Percentiles rank a stretch among this genome's conserved stretches.
Evolutionary conservation across 306 rosid species (phyloP).

Genomic region (Bauhinia variegata): DNA sequence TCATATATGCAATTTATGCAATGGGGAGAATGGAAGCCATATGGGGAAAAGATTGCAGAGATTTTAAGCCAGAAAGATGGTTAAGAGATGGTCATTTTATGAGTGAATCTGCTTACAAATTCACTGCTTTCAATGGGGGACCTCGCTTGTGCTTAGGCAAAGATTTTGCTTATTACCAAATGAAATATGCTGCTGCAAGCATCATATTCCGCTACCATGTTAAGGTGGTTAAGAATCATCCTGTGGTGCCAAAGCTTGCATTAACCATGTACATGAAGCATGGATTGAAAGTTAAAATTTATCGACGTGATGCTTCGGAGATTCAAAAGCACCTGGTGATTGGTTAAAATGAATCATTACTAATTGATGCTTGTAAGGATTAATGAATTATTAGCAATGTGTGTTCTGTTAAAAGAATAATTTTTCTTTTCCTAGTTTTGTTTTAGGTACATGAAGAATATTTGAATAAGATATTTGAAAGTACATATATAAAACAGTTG

Average conservation of each 20-base stretch:
- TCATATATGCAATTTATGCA: constrained; percentile 77
- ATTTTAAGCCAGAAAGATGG: constrained; percentile 90
- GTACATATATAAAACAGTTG: too few relatives aligned
- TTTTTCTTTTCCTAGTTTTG: background rate
- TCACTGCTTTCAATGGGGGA: constrained; percentile 92
- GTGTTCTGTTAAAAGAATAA: background rate
- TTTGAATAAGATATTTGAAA: constrained; percentile 22
- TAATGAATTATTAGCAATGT: constrained; percentile 9
- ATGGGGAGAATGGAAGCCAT: constrained; percentile 88
- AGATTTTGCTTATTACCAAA: constrained; percentile 90
- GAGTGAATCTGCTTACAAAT: constrained; percentile 85
- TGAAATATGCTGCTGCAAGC: constrained; percentile 83
- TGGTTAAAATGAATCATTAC: background rate
- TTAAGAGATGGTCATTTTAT: constrained; percentile 67
- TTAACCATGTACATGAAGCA: constrained; percentile 86
- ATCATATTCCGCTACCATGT: constrained; percentile 65
- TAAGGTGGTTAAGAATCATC: constrained; percentile 57
- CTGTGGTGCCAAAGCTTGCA: constrained; percentile 79
- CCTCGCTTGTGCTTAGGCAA: constrained; percentile 90
- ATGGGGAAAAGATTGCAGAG: constrained; percentile 81
- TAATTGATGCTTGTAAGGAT: constrained; percentile 1
- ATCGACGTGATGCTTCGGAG: constrained; percentile 43
- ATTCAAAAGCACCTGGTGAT: constrained; percentile 36
- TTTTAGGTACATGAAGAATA: background rate
- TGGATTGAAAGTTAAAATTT: constrained; percentile 64